These are phyloP conservation scores for Pyrus bretschneideri DNA, from an alignment of 306 rosid species.

Conservation along the genomic window DNA sequence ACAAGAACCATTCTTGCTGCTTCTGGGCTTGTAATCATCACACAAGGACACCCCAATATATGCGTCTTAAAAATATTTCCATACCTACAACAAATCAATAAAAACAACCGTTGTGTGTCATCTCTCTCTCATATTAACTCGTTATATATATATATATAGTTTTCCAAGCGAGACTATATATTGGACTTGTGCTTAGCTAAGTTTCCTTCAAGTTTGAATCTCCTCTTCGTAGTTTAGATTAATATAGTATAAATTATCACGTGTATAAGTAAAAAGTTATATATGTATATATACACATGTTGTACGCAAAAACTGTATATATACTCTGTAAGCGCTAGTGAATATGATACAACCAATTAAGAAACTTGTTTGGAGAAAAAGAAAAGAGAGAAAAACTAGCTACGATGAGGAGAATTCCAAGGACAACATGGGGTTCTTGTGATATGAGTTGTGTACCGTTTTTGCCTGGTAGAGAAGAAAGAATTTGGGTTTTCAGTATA, in stretches of 20 bases:
- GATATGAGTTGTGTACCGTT: constrained; percentile 28
- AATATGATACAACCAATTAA: neutral
- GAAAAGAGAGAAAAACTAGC: neutral
- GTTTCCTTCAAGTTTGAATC: too few species aligned
- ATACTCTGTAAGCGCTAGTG: neutral
- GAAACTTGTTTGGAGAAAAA: neutral
- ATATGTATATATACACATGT: too few species aligned
- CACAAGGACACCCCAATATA: constrained; percentile 80
- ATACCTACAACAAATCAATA: constrained; percentile 29
- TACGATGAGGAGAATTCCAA: neutral
- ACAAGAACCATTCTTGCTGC: constrained; percentile 68
- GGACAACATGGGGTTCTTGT: neutral
- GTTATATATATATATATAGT: neutral
- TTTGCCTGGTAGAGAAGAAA: constrained; percentile 62
- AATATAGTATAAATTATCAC: too few species aligned
- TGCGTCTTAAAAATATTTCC: constrained; percentile 81
- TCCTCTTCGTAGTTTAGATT: too few species aligned
- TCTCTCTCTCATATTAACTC: neutral
- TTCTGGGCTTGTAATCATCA: constrained; percentile 76
- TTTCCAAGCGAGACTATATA: neutral
- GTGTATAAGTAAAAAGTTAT: too few species aligned
- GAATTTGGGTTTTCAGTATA: constrained; percentile 68
- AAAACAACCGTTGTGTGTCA: neutral
- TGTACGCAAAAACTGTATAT: neutral
- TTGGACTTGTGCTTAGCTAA: too few species aligned